A percentile compares a stretch with the other conserved stretches of the same genome.
Evolutionary conservation across 108 stramenopile genomes (phyloP).

Genomic region (Pseudonitzschia pungens): DNA sequence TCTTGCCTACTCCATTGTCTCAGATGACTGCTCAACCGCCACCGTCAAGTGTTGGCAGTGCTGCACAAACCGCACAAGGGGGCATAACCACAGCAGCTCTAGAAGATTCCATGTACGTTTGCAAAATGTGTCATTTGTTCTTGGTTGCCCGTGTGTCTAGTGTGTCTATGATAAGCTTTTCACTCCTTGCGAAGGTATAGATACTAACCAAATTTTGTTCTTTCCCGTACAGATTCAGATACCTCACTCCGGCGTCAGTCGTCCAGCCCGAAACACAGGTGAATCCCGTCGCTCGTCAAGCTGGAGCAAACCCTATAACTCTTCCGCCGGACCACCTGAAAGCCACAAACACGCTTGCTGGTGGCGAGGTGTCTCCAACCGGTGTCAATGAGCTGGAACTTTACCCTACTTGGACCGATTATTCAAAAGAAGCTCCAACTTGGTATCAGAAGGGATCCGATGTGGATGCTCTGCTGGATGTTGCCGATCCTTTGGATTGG

Average conservation of each 20-base stretch:
- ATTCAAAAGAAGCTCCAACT: conserved; percentile 72
- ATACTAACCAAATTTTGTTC: conserved; percentile 22
- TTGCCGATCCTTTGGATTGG: conserved; percentile 82
- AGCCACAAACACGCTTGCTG: conserved; percentile 18
- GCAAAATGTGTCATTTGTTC: background rate
- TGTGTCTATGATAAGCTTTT: no score
- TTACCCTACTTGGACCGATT: conserved; percentile 80
- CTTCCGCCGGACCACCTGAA: conserved; percentile 35
- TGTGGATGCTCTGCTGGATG: conserved; percentile 81
- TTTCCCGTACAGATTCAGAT: conserved; percentile 62
- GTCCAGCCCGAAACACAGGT: conserved; percentile 50
- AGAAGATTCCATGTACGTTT: conserved; percentile 86
- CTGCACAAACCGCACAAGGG: conserved; percentile 11
- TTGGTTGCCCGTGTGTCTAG: no score
- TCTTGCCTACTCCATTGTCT: conserved; percentile 39
- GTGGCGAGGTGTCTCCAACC: conserved; percentile 66
- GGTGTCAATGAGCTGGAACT: conserved; percentile 69
- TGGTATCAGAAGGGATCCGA: conserved; percentile 87
- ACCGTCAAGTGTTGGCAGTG: background rate
- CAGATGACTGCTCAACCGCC: background rate
- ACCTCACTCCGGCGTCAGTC: conserved; percentile 67
- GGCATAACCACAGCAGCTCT: conserved; percentile 33
- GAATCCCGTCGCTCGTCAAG: conserved; percentile 76
- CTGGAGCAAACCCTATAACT: conserved; percentile 71
- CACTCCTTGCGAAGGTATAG: no score